Evolutionary conservation across 2,329 filamentous ascomycete genomes (phyloP).

Genomic region (Talaromyces amestolkiae): DNA sequence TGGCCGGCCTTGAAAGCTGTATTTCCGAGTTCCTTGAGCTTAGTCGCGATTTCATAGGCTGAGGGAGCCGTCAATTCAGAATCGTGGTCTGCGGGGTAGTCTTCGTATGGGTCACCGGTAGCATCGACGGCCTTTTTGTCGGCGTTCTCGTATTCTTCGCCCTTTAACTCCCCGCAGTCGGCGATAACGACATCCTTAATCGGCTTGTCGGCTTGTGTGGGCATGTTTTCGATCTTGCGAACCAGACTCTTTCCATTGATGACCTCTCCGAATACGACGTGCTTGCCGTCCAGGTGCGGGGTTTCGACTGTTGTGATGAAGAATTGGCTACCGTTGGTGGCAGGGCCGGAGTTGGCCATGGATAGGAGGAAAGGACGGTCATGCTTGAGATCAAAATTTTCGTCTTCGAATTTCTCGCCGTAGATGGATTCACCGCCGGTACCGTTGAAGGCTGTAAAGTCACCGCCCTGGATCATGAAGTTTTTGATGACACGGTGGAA

Average conservation of each 20-base stretch:
- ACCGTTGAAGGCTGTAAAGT: conserved; percentile 92
- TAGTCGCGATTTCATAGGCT: conserved; percentile 72
- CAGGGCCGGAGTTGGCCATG: conserved; percentile 96
- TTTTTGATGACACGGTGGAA: conserved; percentile 98
- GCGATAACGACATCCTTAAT: conserved; percentile 67
- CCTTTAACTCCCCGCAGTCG: conserved; percentile 83
- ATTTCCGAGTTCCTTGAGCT: conserved; percentile 90
- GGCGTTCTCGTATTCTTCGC: conserved; percentile 64
- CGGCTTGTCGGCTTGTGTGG: conserved; percentile 77
- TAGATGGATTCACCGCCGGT: conserved; percentile 98
- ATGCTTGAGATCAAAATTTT: conserved; percentile 91
- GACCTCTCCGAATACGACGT: conserved; percentile 95
- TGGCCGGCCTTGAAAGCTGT: conserved; percentile 83
- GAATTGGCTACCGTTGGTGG: conserved; percentile 96
- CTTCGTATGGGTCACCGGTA: conserved; percentile 89
- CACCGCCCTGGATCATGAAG: conserved; percentile 98
- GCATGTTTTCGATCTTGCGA: conserved; percentile 82
- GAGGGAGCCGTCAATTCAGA: conserved; percentile 62
- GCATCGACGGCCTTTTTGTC: conserved; percentile 70
- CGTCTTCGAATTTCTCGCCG: conserved; percentile 93
- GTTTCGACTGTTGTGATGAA: conserved; percentile 96
- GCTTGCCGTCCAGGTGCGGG: conserved; percentile 90
- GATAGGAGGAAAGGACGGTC: conserved; percentile 89
- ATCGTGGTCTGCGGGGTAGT: conserved; percentile 82
- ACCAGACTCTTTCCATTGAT: conserved; percentile 88